These are phyloP conservation scores for Elsinoe arachidis DNA, from an alignment of 2,329 filamentous ascomycete species.

Conservation along the genomic window DNA sequence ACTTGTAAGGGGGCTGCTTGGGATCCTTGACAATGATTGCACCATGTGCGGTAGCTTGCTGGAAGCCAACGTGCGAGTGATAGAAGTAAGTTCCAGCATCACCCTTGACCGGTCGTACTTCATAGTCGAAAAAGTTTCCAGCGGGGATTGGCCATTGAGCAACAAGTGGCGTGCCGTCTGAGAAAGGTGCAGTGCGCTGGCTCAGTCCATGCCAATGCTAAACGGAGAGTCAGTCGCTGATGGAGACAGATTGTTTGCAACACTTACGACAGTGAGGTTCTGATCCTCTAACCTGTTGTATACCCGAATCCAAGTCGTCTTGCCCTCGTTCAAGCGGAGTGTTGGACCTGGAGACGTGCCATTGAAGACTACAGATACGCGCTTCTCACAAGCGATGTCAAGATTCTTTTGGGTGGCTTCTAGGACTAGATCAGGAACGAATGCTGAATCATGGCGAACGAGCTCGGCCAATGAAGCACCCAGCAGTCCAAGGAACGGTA, in stretches of 20 bases:
- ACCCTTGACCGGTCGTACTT: conserved; percentile 45
- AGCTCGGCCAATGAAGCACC: not conserved
- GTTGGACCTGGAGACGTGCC: conserved; percentile 45
- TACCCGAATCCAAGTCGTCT: conserved; percentile 48
- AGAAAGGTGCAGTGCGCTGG: conserved; percentile 52
- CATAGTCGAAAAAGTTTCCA: conserved; percentile 58
- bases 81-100: conserved; percentile 60
- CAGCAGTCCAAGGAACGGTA: not conserved
- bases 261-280: conserved; percentile 49
- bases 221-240: not conserved
- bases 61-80: conserved; percentile 58
- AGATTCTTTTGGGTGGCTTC: conserved; percentile 36
- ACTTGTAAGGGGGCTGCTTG: conserved; percentile 43
- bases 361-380: conserved; percentile 45
- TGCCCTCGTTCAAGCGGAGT: conserved; percentile 39
- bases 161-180: conserved; percentile 53
- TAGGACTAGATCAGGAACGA: conserved; percentile 41
- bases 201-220: conserved; percentile 62
- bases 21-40: conserved; percentile 50
- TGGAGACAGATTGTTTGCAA: not conserved
- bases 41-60: conserved; percentile 50
- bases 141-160: conserved; percentile 59
- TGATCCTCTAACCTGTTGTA: conserved; percentile 48
- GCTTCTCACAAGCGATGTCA: conserved; percentile 38
- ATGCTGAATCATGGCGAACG: conserved; percentile 21